A percentile compares a stretch with the other conserved stretches of the same genome.
phyloP scores from a whole-genome alignment of 768 basidiomycete species.

The Serpula lacrymans region DNA sequence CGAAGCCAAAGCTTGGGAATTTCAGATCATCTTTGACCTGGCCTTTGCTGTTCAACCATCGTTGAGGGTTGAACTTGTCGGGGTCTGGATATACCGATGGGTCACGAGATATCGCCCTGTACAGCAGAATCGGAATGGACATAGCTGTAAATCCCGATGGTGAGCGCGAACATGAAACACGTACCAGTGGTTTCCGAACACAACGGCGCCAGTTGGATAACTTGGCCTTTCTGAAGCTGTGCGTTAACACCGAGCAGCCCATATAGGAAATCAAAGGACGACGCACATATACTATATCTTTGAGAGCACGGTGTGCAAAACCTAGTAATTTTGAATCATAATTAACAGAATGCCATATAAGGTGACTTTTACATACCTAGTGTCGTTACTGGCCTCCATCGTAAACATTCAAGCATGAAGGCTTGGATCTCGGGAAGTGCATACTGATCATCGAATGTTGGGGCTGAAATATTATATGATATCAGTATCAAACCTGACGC shows the following conservation, averaged over 20 bases:
- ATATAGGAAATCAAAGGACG: neutral
- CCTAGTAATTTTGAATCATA: constrained; percentile 29
- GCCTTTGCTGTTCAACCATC: constrained; percentile 44
- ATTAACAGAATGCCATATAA: neutral
- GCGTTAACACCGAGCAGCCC: neutral
- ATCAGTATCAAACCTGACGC: too few relatives aligned
- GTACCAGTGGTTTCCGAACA: constrained; percentile 36
- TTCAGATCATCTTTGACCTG: constrained; percentile 51
- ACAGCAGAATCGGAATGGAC: neutral
- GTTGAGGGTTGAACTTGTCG: constrained; percentile 53
- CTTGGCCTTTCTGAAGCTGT: constrained; percentile 26
- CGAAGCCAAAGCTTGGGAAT: constrained; percentile 56
- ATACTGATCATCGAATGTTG: constrained; percentile 37
- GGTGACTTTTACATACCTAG: constrained; percentile 18
- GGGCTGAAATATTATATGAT: too few relatives aligned
- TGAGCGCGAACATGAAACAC: neutral
- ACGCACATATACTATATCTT: constrained; percentile 60
- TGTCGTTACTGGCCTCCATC: constrained; percentile 39
- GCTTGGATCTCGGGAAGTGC: constrained; percentile 36
- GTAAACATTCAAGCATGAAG: constrained; percentile 37
- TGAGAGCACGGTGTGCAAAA: constrained; percentile 61
- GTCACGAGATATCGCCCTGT: constrained; percentile 55
- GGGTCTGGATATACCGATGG: constrained; percentile 57
- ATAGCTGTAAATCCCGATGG: neutral
- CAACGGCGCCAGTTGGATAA: constrained; percentile 34